Base-by-base conservation (phyloP, 352 stramenopile species). In the Globisporangium polare region DNA sequence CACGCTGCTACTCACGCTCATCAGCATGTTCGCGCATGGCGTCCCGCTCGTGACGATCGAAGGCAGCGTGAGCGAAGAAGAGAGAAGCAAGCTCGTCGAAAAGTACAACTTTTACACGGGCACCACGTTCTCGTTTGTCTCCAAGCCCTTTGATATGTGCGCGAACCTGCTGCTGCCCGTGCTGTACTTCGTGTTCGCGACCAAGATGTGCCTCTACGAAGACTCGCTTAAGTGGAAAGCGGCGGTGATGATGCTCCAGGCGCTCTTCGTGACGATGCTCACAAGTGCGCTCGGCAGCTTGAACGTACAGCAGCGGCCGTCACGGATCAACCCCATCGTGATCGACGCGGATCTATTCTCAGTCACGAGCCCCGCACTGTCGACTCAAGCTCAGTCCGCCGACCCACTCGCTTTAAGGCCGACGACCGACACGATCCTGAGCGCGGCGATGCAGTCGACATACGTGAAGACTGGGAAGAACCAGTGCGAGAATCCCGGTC, bases 71-170 rank as follows among this genome's bases (percentile, higher is more conserved):
- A 50, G 27, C 43, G 29, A 68, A 2, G 39, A 63, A 8, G 50
- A 68, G 5, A 29, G 62, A 20, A 50, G 41, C n/a, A 20, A 35
- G 9, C 55, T 74, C n/a, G 50, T 80, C 15, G 69, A 67, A n/a
- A 26, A 72, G 15, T 76, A 83, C 58, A 87, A 85, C 47, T 87
- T 87, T 20, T 84, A 82, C 53, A 71, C 76, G 12, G 77, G 73
- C 13, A 82, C 72, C 10, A 31, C 51, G 2, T 67, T 72, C 17
- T 63, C 71, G 2, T 46, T 80, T 8, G 31, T 78, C 4, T 65
- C 71, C 12, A 79, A 79, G 46, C 54, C 73, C 20, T 80, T 85
- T 49, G 73, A 85, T 37, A 50, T 83, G 58, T 68, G 58, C 0
- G 57, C 73, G 8, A 42, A 66, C 5, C 35, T 83, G 37, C 65